Evolutionary conservation across 2,329 filamentous ascomycete genomes (phyloP).

Genomic region (Pyricularia sp.): DNA sequence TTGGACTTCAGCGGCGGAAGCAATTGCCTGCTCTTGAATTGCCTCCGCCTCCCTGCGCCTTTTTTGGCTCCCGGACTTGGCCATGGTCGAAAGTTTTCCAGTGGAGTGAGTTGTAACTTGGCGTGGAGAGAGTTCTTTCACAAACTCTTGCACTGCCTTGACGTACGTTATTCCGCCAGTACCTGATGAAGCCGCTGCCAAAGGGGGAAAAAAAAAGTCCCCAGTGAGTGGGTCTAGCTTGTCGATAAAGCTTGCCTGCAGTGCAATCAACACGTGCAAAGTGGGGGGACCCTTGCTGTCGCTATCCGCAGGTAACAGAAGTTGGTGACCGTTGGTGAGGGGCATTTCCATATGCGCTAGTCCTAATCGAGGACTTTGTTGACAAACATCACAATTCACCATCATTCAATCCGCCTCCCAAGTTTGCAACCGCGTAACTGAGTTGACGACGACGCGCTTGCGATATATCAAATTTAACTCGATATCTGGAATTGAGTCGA

Average conservation of each 20-base stretch:
- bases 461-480: not conserved
- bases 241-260: not conserved
- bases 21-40: conserved; percentile 12
- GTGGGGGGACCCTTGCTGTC: not conserved
- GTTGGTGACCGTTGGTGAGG: not conserved
- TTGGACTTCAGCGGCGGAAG: not conserved
- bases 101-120: not conserved
- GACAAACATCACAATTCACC: not conserved
- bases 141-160: not conserved
- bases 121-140: not conserved
- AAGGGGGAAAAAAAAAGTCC: conserved; percentile 1
- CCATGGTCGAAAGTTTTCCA: conserved; percentile 9
- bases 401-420: not conserved
- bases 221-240: not conserved
- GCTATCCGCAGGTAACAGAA: not conserved
- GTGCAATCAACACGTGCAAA: conserved; percentile 3
- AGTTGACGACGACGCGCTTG: not conserved
- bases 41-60: conserved; percentile 22
- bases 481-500: not conserved
- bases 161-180: not conserved
- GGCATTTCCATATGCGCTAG: not conserved
- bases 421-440: not conserved
- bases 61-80: conserved; percentile 18
- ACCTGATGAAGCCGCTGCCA: not conserved
- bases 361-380: conserved; percentile 3